Evolutionary conservation across 2,329 filamentous ascomycete genomes (phyloP), one percentile per base, ranked within the genome.

Genomic region (Talaromyces funiculosus): DNA sequence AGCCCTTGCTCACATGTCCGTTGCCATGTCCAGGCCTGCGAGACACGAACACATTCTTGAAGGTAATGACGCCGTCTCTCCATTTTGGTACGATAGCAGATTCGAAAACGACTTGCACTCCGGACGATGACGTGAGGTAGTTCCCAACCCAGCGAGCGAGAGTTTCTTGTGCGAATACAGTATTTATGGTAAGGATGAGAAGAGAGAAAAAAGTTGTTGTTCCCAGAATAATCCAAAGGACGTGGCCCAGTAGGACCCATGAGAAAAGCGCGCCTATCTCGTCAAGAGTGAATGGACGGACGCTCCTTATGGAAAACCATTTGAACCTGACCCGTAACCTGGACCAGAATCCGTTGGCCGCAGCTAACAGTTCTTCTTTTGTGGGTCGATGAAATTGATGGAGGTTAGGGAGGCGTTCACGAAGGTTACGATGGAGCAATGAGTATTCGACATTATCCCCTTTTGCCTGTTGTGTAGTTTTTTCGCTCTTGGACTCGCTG

Each of bases 131-230:
- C 2, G 94, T 99, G 26, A 99, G 80, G 74, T 97, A 97, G 74
- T 97, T 95, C 16, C 94, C 94, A 53, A 97, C 85, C 90, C 91
- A 96, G 68, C 90, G 85, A 22, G 93, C 94, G 31, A 99, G 80
- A 3, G 90, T 96, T 85, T 99, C 94, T 81, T 99, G 94, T 2
- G 94, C 94, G 76, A 97, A 90, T 33, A 97, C 92, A 0, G 93
- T 97, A 73, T 99, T 99, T 69, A 97, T 90, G 8, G 90, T 85
- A 66, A 96, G 84, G 59, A 99, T 96, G 18, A 93, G 78, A 59
- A 97, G 79, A 4, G 93, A 97, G 74, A 97, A 92, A 75, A 99
- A 99, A 0, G 94, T 97, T 0, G 94, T 99, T 0, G 94, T 99
- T 58, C 94, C 94, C 31, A 97, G 83, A n/a, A 97, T 83, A 67